Percentiles rank a stretch among this genome's conserved stretches.
These are phyloP conservation scores for Ensete glaucum DNA, from an alignment of 176 grass and related monocot genomes.

Conservation along the genomic window DNA sequence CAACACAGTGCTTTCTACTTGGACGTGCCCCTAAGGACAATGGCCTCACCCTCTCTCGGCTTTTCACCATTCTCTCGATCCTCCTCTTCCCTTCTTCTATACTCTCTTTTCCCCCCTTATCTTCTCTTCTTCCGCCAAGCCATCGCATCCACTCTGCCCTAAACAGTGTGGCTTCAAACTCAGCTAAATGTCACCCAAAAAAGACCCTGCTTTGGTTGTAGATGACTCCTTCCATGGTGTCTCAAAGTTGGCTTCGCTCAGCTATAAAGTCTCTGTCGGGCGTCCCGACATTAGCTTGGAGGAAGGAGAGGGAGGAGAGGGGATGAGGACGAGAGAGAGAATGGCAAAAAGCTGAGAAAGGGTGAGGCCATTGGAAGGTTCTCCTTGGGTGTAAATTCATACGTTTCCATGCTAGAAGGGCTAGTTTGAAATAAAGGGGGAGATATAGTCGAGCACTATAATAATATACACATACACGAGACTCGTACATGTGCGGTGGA, in stretches of 20 bases:
- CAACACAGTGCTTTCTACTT: too few species aligned
- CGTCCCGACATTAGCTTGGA: conserved; percentile 2
- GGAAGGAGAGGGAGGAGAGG: conserved; percentile 3
- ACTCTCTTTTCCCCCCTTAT: conserved; percentile 20
- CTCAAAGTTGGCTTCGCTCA: conserved; percentile 43
- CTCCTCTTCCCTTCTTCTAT: conserved; percentile 13
- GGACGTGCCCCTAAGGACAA: too few species aligned
- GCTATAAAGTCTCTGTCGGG: conserved; percentile 41
- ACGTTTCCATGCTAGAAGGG: too few species aligned
- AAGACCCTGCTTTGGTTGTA: conserved; percentile 61
- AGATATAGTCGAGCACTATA: too few species aligned
- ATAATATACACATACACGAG: too few species aligned
- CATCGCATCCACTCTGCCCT: conserved; percentile 4
- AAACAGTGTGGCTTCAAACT: conserved; percentile 21
- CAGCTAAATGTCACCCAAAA: conserved; percentile 42
- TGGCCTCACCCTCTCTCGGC: background rate
- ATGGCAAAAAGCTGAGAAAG: background rate
- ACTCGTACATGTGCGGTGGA: too few species aligned
- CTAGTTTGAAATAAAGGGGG: too few species aligned
- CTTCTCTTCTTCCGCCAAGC: conserved; percentile 2
- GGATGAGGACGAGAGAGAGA: conserved; percentile 28
- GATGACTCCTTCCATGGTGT: conserved; percentile 68
- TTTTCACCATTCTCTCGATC: conserved; percentile 9
- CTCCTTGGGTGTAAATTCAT: too few species aligned
- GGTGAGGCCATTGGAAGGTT: background rate